Base-by-base conservation (phyloP, 2,329 filamentous ascomycete genomes). In the Colletotrichum sp. region DNA sequence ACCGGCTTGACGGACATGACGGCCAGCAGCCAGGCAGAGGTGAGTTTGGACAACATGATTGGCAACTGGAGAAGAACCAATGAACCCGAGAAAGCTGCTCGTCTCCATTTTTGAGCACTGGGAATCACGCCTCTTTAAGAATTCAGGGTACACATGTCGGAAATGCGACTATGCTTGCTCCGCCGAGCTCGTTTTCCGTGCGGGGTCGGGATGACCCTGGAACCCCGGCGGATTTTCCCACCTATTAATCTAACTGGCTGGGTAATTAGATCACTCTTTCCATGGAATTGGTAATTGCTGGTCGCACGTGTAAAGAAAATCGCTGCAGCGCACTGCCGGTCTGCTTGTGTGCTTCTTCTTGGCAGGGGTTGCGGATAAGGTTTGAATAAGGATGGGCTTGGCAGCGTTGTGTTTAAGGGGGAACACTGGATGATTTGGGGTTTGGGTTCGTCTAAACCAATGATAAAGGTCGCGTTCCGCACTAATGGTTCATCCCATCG, bases 1-100 rank as follows among this genome's bases (percentile, higher is more conserved):
- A 84, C 81, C 21, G 67, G 60, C 61, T 71, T 26, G 73, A 82
- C 81, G 57, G 80, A 57, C 59, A 65, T 65, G n/a, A 16, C 48
- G n/a, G 72, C 72, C 43, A 74, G 7, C 15, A 71, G 32, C 57
- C 71, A 74, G 18, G 66, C 43, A 26, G 65, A 36, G n/a, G 65
- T 24, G 39, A 74, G 21, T 32, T 66, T 71, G n/a, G 39, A 36
- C 34, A 71, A n/a, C 72, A 71, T 74, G n/a, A 21, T 21, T 36
- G 36, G 10, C 36, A 15, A 48, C 30, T 18, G 12, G 9, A 24
- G 26, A 52, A n/a, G 16, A 57, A 30, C 12, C 26, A 26, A 48
- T 8, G 43, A 2, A 10, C 7, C 30, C 9, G 28, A 39, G 16
- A 59, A 24, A 63, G 24, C 26, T 52, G 26, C 16, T 21, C 4